Evolutionary conservation across 305 asterid genomes (phyloP), one percentile per base, ranked within the genome.

Genomic region (Stenogyne calaminthoides): DNA sequence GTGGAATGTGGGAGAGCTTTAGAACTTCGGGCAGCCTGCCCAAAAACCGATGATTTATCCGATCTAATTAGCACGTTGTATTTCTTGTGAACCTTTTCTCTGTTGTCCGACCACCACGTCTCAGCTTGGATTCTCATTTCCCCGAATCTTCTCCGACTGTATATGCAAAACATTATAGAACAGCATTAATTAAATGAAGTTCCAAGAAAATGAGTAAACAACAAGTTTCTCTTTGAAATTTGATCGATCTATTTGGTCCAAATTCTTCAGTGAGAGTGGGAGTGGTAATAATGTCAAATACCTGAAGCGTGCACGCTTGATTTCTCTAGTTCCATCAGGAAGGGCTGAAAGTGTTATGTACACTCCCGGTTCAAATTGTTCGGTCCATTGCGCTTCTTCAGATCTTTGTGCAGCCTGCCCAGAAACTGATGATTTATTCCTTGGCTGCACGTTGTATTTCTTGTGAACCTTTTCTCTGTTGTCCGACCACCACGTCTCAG

Each of bases 91-190:
- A 94, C 97, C 46, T 80, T 94, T 57, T 88, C 98, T n/a, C 96
- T 91, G 72, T 94, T 94, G 81, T 92, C 98, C 1, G 97, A 90
- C 99, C 98, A 92, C 99, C 99, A 94, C 8, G 92, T 92, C 81
- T 90, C 97, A 0, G 98, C 98, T 80, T 94, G 99, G 86, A 88
- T 98, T n/a, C n/a, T n/a, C n/a, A n/a, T n/a, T 83, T 94, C 98
- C 64, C 97, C 97, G 18, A 94, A 92, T 86, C 96, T 90, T 80
- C 36, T 32, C 6, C 36, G 96, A 81, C 96, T 95, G 87, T 78
- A 74, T 12, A 76, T 27, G 34, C 11, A 64, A 42, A 25, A 74
- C 68, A 67, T 52, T 16, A 15, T 1, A 36, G 2, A 6, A 51
- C 7, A 15, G 55, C 42, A 49, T 55, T 6, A n/a, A n/a, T n/a